Conservation (phyloP, 257 asterid genomes). For the Cordia subcordata region DNA sequence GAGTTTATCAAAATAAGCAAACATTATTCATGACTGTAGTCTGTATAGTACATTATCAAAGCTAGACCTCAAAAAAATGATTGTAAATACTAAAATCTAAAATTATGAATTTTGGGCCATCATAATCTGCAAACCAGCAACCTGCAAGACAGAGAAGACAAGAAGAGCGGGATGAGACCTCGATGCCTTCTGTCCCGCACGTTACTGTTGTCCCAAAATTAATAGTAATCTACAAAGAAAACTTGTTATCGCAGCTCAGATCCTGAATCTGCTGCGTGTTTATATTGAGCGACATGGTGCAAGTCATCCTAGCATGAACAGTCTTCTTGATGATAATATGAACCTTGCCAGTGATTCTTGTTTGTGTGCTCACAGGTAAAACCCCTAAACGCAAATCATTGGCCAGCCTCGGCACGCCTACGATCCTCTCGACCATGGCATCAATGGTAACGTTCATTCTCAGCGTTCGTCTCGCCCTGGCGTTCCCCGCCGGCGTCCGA, state of each 20-base stretch:
- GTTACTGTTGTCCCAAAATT: too few species aligned
- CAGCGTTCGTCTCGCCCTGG: slow-evolving; percentile 19
- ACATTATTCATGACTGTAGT: too few species aligned
- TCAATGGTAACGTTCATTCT: slow-evolving; percentile 13
- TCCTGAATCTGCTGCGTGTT: slow-evolving; percentile 14
- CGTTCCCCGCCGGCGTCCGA: neutral
- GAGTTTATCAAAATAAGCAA: too few species aligned
- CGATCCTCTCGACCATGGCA: slow-evolving; percentile 13
- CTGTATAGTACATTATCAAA: too few species aligned
- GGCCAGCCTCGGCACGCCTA: slow-evolving; percentile 15
- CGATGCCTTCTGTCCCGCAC: too few species aligned
- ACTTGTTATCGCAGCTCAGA: slow-evolving; percentile 15
- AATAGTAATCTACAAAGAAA: neutral
- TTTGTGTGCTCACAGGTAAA: slow-evolving; percentile 22
- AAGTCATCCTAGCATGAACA: slow-evolving; percentile 20
- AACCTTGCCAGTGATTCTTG: slow-evolving; percentile 27
- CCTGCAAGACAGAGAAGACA: too few species aligned
- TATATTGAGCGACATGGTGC: slow-evolving; percentile 21
- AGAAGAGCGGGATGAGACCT: too few species aligned
- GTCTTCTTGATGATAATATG: slow-evolving; percentile 22
- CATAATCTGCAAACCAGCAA: too few species aligned
- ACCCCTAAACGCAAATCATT: slow-evolving; percentile 19
- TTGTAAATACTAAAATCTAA: too few species aligned
- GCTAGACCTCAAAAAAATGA: too few species aligned
- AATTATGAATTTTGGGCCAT: too few species aligned